Conservation (phyloP, 2,329 filamentous ascomycete genomes). For the Exophiala spinifera region DNA sequence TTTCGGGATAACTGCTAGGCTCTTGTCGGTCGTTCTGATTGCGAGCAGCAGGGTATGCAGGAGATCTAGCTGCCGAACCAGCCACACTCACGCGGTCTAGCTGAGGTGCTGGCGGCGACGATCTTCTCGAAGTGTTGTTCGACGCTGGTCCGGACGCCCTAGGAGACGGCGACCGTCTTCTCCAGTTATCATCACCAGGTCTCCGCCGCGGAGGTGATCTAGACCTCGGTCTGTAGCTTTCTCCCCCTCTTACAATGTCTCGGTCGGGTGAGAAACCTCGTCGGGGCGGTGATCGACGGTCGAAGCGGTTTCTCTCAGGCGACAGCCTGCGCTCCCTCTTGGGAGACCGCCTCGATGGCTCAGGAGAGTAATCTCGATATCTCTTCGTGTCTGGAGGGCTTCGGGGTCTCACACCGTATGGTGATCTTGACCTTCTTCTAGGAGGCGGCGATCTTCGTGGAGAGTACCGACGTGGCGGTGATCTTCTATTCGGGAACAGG, state of each 20-base stretch:
- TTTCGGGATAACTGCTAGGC: conserved; percentile 20
- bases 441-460: conserved; percentile 43
- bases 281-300: conserved; percentile 35
- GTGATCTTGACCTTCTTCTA: conserved; percentile 41
- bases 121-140: conserved; percentile 56
- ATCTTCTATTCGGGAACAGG: conserved; percentile 36
- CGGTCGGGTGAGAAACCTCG: conserved; percentile 34
- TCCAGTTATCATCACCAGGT: conserved; percentile 51
- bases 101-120: conserved; percentile 56
- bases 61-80: conserved; percentile 29
- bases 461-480: conserved; percentile 41
- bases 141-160: conserved; percentile 53
- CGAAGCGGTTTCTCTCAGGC: conserved; percentile 32
- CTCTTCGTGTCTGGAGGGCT: conserved; percentile 36
- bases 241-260: conserved; percentile 29
- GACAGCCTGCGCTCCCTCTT: conserved; percentile 37
- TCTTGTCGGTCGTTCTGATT: conserved; percentile 23
- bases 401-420: conserved; percentile 34
- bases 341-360: conserved; percentile 31
- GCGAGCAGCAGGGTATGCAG: conserved; percentile 23
- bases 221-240: conserved; percentile 45
- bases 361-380: conserved; percentile 38
- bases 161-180: conserved; percentile 55
- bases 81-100: conserved; percentile 49
- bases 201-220: conserved; percentile 50